Conservation (phyloP, 768 basidiomycete genomes). For the Podaxis carcinomalis region DNA sequence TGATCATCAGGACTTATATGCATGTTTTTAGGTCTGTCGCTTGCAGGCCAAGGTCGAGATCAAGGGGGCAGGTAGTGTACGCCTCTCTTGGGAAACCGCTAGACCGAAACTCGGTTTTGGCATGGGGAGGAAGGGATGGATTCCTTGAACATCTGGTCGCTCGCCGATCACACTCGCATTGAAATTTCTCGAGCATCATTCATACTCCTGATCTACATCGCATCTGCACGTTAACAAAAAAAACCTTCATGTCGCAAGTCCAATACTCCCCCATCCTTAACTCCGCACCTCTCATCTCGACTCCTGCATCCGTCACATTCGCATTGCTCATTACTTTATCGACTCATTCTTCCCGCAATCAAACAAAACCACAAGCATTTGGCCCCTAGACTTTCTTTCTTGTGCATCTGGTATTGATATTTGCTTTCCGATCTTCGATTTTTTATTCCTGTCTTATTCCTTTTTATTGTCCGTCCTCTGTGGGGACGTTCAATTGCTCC, state of each 20-base stretch:
- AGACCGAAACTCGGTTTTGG: constrained; percentile 13
- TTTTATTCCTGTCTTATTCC: constrained; percentile 9
- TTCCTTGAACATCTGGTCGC: not conserved
- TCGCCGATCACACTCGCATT: not conserved
- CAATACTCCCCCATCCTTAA: not conserved
- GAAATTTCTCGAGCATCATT: not conserved
- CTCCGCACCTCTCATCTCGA: not conserved
- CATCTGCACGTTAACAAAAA: not conserved
- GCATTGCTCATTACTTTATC: not conserved
- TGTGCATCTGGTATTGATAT: not conserved
- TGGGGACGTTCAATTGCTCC: not conserved
- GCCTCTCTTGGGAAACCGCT: constrained; percentile 28
- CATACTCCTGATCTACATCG: not conserved
- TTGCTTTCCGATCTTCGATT: not conserved
- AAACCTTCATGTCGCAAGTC: not conserved
- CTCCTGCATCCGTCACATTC: not conserved
- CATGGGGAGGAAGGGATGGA: constrained; percentile 6
- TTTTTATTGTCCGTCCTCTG: constrained; percentile 4
- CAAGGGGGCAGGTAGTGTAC: constrained; percentile 35
- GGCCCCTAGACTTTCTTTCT: not conserved
- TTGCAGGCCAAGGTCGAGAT: constrained; percentile 34
- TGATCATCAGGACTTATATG: not conserved
- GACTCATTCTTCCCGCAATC: not conserved
- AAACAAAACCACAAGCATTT: constrained; percentile 1
- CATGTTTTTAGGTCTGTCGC: constrained; percentile 29